Base-by-base conservation (phyloP, 2,329 filamentous ascomycete genomes). In the Rachicladosporium sp. region DNA sequence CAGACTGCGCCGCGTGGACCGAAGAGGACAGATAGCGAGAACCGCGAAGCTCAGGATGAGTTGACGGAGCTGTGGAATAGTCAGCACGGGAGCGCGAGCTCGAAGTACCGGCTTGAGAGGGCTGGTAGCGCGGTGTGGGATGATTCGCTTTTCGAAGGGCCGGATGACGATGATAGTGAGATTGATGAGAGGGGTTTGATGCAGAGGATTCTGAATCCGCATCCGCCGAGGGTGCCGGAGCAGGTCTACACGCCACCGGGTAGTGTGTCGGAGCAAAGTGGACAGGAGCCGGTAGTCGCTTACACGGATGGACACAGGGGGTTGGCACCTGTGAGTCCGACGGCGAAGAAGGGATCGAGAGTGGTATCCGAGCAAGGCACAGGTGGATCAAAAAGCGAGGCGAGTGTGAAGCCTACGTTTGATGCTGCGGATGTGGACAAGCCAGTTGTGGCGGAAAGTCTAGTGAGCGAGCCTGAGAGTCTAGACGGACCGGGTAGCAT, bases 61-160 rank as follows among this genome's bases (percentile, higher is more conserved):
- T 43, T 61, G 2, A 36, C 63, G 53, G 49, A 60, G 59, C 47
- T 59, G 51, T 60, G 36, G 53, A 52, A 37, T 52, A 43, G 37
- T 52, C 12, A 44, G 43, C 15, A 45, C 43, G 29, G 49, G n/a
- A 52, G 44, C 36, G 50, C 45, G 29, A 52, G 50, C 41, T 48
- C 40, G 27, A 49, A 29, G 51, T 31, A 41, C 43, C 35, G 46
- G 48, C 53, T 19, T 36, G 63, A 36, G 56, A 60, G 42, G 60
- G 64, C 27, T 8, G 35, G 23, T 9, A 66, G 64, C n/a, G 58
- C 53, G 2, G 52, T 60, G 3, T 71, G 68, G 69, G 67, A 70
- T 38, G 67, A 69, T 31, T 52, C 60, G 2, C 66, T 67, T 40
- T 68, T 70, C 38, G 67, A 69, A 31, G 63, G 58, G 11, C 55